A percentile compares a stretch with the other conserved stretches of the same genome.
These are phyloP conservation scores for Verticillium isaacii DNA, from an alignment of 2,329 filamentous ascomycete species.

Conservation along the genomic window DNA sequence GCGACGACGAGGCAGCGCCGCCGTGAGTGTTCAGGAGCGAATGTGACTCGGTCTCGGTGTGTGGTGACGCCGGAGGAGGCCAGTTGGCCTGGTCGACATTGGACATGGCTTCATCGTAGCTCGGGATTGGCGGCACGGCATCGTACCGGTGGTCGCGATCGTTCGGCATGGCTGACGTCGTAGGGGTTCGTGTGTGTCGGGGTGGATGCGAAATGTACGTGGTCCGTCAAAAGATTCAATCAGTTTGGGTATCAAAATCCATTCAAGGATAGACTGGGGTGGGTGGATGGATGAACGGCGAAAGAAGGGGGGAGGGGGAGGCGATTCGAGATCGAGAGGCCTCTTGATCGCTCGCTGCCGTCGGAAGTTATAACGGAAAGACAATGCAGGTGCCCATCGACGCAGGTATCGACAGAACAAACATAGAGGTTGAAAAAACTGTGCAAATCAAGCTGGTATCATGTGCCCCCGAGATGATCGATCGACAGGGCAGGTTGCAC, in stretches of 20 bases:
- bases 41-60: constrained; percentile 64
- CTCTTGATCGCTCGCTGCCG: neutral
- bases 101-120: constrained; percentile 37
- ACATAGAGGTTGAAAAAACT: neutral
- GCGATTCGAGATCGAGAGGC: constrained; percentile 7
- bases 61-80: constrained; percentile 20
- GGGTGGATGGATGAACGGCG: neutral
- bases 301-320: constrained; percentile 19
- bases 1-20: constrained; percentile 31
- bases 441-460: neutral
- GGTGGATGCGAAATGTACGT: neutral
- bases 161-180: constrained; percentile 7
- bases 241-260: neutral
- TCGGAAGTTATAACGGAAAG: neutral
- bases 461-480: neutral
- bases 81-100: constrained; percentile 23
- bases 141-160: constrained; percentile 24
- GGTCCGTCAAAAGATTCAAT: neutral
- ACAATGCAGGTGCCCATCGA: neutral
- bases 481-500: neutral
- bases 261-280: neutral
- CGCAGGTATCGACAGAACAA: neutral
- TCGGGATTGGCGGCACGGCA: constrained; percentile 31
- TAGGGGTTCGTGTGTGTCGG: neutral
- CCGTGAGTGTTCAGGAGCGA: constrained; percentile 61